Percentiles rank a stretch among this genome's conserved stretches.
phyloP scores from a whole-genome alignment of 2,329 filamentous ascomycete genomes.

The Claviceps pazoutovae region DNA sequence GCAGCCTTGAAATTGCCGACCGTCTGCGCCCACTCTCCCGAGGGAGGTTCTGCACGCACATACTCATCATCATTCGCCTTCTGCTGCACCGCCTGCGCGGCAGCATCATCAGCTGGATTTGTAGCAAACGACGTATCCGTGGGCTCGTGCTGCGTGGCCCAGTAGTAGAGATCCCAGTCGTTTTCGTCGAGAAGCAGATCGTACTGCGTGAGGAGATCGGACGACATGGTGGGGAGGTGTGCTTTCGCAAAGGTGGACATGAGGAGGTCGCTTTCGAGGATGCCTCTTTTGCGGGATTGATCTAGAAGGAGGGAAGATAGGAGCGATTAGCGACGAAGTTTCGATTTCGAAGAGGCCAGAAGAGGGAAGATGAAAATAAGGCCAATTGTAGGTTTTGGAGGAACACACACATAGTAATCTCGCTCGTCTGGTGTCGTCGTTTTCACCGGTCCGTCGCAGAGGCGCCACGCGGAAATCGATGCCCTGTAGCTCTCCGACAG shows the following conservation, averaged over 20 bases:
- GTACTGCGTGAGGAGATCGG: constrained; percentile 64
- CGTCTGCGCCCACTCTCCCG: constrained; percentile 92
- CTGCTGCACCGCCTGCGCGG: too few species aligned
- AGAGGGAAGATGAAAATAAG: too few species aligned
- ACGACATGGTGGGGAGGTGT: constrained; percentile 61
- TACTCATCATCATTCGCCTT: constrained; percentile 11
- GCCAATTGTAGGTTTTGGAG: background rate
- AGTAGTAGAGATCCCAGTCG: constrained; percentile 99
- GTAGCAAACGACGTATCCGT: constrained; percentile 32
- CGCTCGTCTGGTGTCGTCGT: constrained; percentile 73
- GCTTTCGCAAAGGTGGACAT: constrained; percentile 86
- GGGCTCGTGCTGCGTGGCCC: constrained; percentile 72
- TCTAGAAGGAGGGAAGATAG: constrained; percentile 36
- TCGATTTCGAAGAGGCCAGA: too few species aligned
- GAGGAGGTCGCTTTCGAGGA: constrained; percentile 87
- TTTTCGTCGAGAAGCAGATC: constrained; percentile 95
- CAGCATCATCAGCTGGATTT: constrained; percentile 12
- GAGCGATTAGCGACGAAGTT: background rate
- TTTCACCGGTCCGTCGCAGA: constrained; percentile 71
- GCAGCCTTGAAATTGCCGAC: constrained; percentile 87
- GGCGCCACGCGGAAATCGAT: constrained; percentile 81
- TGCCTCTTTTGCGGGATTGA: constrained; percentile 92
- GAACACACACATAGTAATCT: constrained; percentile 51
- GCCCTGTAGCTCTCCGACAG: constrained; percentile 76
- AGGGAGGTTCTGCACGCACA: constrained; percentile 21